phyloP scores from a whole-genome alignment of 2,329 filamentous ascomycete species.

The Escovopsis sp. region DNA sequence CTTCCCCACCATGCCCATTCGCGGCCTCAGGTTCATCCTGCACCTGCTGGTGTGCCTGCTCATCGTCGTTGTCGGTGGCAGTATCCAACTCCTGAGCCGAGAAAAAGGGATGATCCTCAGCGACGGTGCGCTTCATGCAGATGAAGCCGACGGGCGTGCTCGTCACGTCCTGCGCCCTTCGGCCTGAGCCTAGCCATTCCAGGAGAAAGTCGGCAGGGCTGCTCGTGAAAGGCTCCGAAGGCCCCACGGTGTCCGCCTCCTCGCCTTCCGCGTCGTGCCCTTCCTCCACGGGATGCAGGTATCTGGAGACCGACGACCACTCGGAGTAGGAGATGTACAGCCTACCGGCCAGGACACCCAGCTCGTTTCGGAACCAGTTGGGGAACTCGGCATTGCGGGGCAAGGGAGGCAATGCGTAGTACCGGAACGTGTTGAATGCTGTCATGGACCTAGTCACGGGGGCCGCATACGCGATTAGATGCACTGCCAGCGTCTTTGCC shows the following conservation, averaged over 20 bases:
- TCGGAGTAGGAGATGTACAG: conserved; percentile 43
- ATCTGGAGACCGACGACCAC: conserved; percentile 16
- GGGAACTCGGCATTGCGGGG: conserved; percentile 27
- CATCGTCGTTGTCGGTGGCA: no score
- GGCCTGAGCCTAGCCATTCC: conserved; percentile 38
- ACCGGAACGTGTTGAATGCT: conserved; percentile 38
- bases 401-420: conserved; percentile 34
- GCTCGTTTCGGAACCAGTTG: conserved; percentile 37
- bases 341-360: conserved; percentile 44
- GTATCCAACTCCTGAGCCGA: background rate
- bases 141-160: conserved; percentile 44
- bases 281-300: background rate
- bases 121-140: conserved; percentile 30
- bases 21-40: background rate
- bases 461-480: conserved; percentile 42
- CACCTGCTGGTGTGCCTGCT: background rate
- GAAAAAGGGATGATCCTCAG: conserved; percentile 35
- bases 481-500: conserved; percentile 12
- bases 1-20: background rate
- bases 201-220: conserved; percentile 29
- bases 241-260: background rate
- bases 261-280: background rate
- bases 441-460: conserved; percentile 46
- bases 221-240: background rate
- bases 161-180: conserved; percentile 38